Evolutionary conservation across 1,284 basidiomycete species (phyloP), one percentile per base, ranked within the genome.

Genomic region (Rhodotorula sp.): DNA sequence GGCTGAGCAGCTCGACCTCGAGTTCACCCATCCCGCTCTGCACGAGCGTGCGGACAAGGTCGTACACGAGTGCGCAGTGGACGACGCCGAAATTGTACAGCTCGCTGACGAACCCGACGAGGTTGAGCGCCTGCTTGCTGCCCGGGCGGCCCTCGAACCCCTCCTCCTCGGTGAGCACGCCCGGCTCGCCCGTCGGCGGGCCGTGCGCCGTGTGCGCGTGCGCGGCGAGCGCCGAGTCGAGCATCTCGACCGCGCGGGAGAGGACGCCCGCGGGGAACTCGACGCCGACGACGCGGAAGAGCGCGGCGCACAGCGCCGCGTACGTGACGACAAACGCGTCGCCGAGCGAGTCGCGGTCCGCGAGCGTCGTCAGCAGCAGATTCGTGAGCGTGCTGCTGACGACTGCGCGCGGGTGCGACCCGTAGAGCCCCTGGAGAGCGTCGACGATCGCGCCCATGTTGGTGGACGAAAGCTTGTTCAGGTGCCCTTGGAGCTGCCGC

Each of bases 41-140:
- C 59, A 99, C 85, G 68, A 98, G 86, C 15, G 86, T 85, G 7
- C 91, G 88, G 75, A 99, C 89, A 61, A 98, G 81, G 80, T 98
- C 96, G 82, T 95, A 98, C 56, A 98, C 84, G 29, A 99, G 85
- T 8, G 90, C 85, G 70, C 89, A 92, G 1, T 92, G 93, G 58
- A 98, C 87, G 36, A 98, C 91, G 81, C 93, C 91, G 79, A 97
- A 92, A 81, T 98, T 98, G 84, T 98, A 98, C 50, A 99, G 83
- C 80, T 98, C 93, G 5, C 93, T 91, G 34, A 97, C 84, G 17
- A 99, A 86, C 0, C 92, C 88, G 46, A 95, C 85, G 41, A 99
- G 83, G 81, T 99, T 99, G 27, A 91, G 88, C 72, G 89, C 90
- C 81, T 97, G 92, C 82, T 97, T 97, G 51, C 79, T 76, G 32